These are phyloP conservation scores for Pseudogymnoascus sp. DNA, from an alignment of 2,329 filamentous ascomycete species.

Conservation along the genomic window DNA sequence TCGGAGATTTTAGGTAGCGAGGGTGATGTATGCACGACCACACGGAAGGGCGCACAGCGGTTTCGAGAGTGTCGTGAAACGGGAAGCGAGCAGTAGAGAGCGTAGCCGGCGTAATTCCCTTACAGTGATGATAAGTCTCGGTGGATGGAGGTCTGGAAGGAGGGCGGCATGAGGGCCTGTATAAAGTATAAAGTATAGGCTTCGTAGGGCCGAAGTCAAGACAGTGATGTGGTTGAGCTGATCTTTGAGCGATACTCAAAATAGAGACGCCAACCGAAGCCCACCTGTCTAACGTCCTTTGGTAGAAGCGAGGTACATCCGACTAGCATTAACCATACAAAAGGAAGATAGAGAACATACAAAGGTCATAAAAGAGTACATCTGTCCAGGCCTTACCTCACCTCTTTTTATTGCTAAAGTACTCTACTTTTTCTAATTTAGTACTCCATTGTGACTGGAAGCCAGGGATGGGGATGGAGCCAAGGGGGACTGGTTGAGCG, in stretches of 20 bases:
- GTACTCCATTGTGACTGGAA: not conserved
- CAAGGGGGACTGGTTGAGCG: not conserved
- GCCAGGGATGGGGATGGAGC: not conserved
- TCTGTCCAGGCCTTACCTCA: not conserved
- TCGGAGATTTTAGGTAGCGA: slow-evolving; percentile 1
- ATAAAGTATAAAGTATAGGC: slow-evolving; percentile 1
- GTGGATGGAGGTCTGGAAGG: not conserved
- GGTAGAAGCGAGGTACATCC: not conserved
- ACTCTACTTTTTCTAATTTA: not conserved
- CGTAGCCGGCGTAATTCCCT: not conserved
- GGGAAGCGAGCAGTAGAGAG: not conserved
- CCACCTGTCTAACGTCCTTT: slow-evolving; percentile 2
- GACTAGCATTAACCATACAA: not conserved
- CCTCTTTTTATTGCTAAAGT: not conserved
- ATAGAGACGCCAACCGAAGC: slow-evolving; percentile 5
- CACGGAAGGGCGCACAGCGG: not conserved
- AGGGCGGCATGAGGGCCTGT: slow-evolving; percentile 1
- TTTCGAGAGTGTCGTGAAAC: not conserved
- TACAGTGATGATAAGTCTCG: not conserved
- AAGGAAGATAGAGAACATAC: not conserved
- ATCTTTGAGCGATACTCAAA: slow-evolving; percentile 3
- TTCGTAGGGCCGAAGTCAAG: slow-evolving; percentile 2
- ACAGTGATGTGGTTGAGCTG: not conserved
- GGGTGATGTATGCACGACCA: not conserved
- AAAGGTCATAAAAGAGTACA: not conserved